Base-by-base conservation (phyloP, 2,329 filamentous ascomycete species). In the Epicoccum sorghinum region DNA sequence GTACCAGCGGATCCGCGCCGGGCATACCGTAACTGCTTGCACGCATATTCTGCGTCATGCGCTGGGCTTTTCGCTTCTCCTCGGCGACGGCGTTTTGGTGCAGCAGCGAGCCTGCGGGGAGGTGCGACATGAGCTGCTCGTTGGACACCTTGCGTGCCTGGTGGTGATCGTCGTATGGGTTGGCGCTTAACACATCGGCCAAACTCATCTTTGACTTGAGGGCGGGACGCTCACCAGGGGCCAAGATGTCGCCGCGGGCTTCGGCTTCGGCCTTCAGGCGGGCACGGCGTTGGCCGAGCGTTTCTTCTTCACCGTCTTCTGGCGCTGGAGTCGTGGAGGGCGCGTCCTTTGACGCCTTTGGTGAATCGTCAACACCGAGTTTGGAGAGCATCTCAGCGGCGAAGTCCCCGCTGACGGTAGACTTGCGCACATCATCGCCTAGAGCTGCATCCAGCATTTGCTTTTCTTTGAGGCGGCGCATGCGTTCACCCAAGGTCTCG, bases 271-370 rank as follows among this genome's bases (percentile, higher is more conserved):
- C 86, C 70, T 92, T 89, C 1, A 95, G 79, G 24, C 90, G 84
- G 25, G 85, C 86, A 0, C 89, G 86, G 9, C 90, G 86, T 71
- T 93, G 89, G 8, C 89, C 90, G 0, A 95, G 79, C 0, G 90
- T 93, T 69, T 95, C 90, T 63, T 91, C 88, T 60, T 87, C 88
- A 14, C 66, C 70, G 4, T 66, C 63, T 27, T 41, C 48, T 12
- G 43, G 46, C 6, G 49, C 48, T 3, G 63, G 57, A 2, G 69
- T 58, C 14, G 57, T 48, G 5, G 62, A 68, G 6, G 62, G 52
- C 12, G 67, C 64, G 36, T 66, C 64, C 14, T 69, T 66, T 2
- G 60, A 47, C 47, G 13, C 60, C 52, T n/a, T 65, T 47, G 37
- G 53, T 42, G 23, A 48, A 8, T 70, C 60, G 40, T 66, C 62